phyloP scores from a whole-genome alignment of 2,329 filamentous ascomycete genomes.

The Penicillium hesseltinei region DNA sequence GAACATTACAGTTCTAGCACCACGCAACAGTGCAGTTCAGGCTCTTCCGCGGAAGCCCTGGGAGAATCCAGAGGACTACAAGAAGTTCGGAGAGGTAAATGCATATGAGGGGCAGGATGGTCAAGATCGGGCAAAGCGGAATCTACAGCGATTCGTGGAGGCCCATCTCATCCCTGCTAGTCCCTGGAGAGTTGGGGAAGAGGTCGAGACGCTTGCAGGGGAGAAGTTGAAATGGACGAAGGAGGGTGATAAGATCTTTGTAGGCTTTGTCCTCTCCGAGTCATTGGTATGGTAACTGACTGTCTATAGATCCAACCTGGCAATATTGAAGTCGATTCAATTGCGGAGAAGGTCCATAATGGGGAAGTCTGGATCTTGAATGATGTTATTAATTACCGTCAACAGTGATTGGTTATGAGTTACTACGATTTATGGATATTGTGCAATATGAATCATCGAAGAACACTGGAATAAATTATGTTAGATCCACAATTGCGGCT shows the following conservation, averaged over 20 bases:
- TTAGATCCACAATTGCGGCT: background rate
- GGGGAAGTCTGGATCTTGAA: constrained; percentile 82
- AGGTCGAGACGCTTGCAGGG: constrained; percentile 66
- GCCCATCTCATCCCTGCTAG: constrained; percentile 73
- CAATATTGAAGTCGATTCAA: constrained; percentile 69
- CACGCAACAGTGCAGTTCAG: constrained; percentile 78
- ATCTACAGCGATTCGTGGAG: constrained; percentile 78
- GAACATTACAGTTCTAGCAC: constrained; percentile 84
- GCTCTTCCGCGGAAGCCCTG: constrained; percentile 73
- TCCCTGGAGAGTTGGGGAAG: constrained; percentile 71
- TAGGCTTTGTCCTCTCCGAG: constrained; percentile 44
- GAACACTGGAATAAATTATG: too few relatives aligned
- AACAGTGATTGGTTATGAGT: constrained; percentile 11
- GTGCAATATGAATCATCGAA: background rate
- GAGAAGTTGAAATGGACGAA: constrained; percentile 80
- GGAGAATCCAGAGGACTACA: constrained; percentile 70
- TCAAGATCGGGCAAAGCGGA: constrained; percentile 70
- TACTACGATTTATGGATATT: constrained; percentile 9
- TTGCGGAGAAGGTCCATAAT: constrained; percentile 76
- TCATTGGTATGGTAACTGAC: background rate
- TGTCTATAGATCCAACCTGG: constrained; percentile 61
- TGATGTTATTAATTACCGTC: constrained; percentile 56
- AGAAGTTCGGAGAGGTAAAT: constrained; percentile 57
- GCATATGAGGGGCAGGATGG: constrained; percentile 76
- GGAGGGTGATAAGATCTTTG: constrained; percentile 61